Evolutionary conservation across 345 rosid genomes (phyloP), one percentile per base, ranked within the genome.

Genomic region (Cardamine chenopodiifolia): DNA sequence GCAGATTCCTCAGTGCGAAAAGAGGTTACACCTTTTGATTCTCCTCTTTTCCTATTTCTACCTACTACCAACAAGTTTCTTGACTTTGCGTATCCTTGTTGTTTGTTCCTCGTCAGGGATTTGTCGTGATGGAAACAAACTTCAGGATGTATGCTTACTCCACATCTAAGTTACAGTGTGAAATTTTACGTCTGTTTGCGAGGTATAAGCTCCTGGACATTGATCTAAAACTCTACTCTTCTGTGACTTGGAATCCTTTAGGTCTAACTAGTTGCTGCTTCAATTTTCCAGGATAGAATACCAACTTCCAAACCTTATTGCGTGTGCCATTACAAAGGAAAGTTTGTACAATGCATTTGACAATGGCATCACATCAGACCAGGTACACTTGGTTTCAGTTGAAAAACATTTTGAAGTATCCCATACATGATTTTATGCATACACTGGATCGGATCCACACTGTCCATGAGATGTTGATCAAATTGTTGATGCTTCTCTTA

Each of bases 281-380:
- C 70, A 23, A 53, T 35, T 32, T 28, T 86, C 66, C 90, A 94
- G 98, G 89, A 78, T 94, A 69, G 97, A 94, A 63, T 94, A 91
- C 83, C 96, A 90, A 80, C 96, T 91, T 61, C 98, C 98, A 44
- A 94, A 94, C 79, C 98, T 94, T 52, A 86, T 91, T 45, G 97
- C 93, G 42, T 85, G 84, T 47, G 96, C 96, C 75, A 89, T 94
- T 66, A 89, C 98, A 61, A 91, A 90, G 81, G 97, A 94, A 77
- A 92, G 93, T 71, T 83, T 92, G 88, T 88, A 87, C 74, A 81
- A 39, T 75, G 99, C 97, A 62, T 95, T 90, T 81, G 93, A 90
- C 69, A 90, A 95, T 83, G 99, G 97, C 72, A 95, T 95, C 78
- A 81, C 92, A 6, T 79, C 89, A 39, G 99, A 92, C 8, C 99